Percentiles rank a stretch among this genome's conserved stretches.
Evolutionary conservation across 176 grass and related monocot genomes (phyloP).

Genomic region (Zoysia pacifica): DNA sequence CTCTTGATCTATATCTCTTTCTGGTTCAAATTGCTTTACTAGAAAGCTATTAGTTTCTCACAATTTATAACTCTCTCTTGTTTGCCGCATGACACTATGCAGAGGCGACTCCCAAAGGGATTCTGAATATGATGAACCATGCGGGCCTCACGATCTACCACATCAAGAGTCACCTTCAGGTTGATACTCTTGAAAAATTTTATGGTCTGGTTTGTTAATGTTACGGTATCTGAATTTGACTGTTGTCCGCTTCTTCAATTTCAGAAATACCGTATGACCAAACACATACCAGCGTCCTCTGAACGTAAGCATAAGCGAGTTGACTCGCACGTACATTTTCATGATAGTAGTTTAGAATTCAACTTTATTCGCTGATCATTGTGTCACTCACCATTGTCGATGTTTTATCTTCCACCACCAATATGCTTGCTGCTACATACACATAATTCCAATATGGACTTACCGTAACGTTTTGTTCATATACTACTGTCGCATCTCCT

Average conservation of each 20-base stretch:
- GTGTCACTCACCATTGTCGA: no score
- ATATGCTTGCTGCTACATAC: no score
- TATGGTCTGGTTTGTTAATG: no score
- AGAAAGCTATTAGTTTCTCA: background rate
- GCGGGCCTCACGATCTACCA: conserved; percentile 84
- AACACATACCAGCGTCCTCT: conserved; percentile 65
- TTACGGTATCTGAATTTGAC: background rate
- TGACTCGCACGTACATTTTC: no score
- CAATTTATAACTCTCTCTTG: conserved; percentile 1
- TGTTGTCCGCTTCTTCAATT: background rate
- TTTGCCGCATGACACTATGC: conserved; percentile 13
- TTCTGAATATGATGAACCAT: conserved; percentile 88
- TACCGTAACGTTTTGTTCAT: no score
- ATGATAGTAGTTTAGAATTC: no score
- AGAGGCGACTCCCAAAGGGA: conserved; percentile 89
- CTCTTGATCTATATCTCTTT: no score
- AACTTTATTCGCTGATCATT: no score
- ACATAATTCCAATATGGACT: no score
- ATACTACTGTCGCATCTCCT: no score
- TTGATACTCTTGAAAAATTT: conserved; percentile 2
- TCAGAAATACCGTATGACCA: conserved; percentile 84
- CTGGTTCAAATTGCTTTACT: background rate
- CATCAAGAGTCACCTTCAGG: conserved; percentile 97
- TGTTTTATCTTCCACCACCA: no score
- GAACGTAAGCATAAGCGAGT: conserved; percentile 81